Evolutionary conservation across 208 protist genomes (phyloP), one percentile per base, ranked within the genome.

Genomic region (Trypanosoma theileri): DNA sequence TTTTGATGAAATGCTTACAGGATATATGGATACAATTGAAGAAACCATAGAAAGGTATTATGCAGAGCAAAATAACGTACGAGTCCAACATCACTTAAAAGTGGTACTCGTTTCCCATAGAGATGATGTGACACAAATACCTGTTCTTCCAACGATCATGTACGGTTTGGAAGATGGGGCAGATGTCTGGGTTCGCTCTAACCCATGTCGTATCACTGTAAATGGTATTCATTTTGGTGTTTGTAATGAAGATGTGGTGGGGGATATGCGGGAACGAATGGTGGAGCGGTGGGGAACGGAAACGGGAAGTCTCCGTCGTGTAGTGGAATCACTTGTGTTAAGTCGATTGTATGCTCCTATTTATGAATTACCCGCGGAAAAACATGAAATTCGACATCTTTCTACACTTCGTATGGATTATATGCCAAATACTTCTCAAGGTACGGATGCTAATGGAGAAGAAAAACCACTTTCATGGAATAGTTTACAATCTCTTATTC

Each of bases 151-250:
- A 8, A 87, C 71, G 4, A 89, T 81, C 16, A 90, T 92, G 83
- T 94, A 94, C 67, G 79, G 77, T 28, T 67, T 96, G 13, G 64
- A 73, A 8, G 86, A 90, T 73, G 81, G 73, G 4, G 72, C 77
- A 14, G 79, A 84, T 59, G 73, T 96, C 10, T 69, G 80, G 24
- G 63, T 92, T n/a, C 80, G 86, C 17, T 93, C 88, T 6, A 96
- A 96, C 58, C 91, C 91, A 8, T 94, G 86, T 58, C 86, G 88
- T 22, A 58, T 96, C 19, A 62, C 80, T 7, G 66, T 93, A 44
- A 86, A 91, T 64, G 88, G 88, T n/a, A 73, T 96, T 53, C 88
- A 92, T 68, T 62, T 96, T 55, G 75, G 87, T n/a, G 82, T 96
- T 22, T 93, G 82, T 71, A 92, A 87, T 61, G 86, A 91, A 16